Evolutionary conservation across 1,139 yeast species (phyloP).

Genomic region (Sugiyamaella sp.): DNA sequence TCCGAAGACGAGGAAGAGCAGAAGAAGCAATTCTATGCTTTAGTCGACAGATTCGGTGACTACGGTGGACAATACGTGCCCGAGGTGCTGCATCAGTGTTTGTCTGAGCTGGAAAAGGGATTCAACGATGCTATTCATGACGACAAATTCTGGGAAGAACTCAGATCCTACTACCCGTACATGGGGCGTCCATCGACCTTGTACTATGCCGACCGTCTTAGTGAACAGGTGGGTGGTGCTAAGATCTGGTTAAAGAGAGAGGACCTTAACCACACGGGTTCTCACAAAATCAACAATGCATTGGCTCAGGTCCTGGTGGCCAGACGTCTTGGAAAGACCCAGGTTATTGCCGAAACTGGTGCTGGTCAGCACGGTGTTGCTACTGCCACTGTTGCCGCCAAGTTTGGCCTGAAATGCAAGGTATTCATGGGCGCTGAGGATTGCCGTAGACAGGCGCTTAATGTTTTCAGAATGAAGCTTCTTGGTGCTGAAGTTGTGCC

Average conservation of each 20-base stretch:
- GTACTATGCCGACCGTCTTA: slow-evolving; percentile 86
- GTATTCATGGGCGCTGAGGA: slow-evolving; percentile 99
- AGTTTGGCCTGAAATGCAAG: slow-evolving; percentile 93
- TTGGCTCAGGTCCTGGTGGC: slow-evolving; percentile 93
- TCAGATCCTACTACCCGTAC: slow-evolving; percentile 76
- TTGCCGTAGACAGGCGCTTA: slow-evolving; percentile 96
- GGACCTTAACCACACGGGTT: slow-evolving; percentile 96
- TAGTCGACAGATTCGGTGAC: slow-evolving; percentile 67
- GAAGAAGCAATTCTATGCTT: slow-evolving; percentile 17
- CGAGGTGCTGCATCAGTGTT: slow-evolving; percentile 90
- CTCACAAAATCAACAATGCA: slow-evolving; percentile 96
- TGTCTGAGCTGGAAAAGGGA: slow-evolving; percentile 83
- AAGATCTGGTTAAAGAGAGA: slow-evolving; percentile 98
- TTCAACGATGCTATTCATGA: slow-evolving; percentile 88
- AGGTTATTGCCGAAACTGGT: slow-evolving; percentile 97
- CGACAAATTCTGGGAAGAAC: slow-evolving; percentile 91
- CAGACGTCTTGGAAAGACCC: slow-evolving; percentile 84
- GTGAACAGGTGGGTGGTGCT: slow-evolving; percentile 94
- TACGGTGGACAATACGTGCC: slow-evolving; percentile 99
- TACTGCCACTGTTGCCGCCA: slow-evolving; percentile 98
- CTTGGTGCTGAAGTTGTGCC: slow-evolving; percentile 95
- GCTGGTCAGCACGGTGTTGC: slow-evolving; percentile 99
- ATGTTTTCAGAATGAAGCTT: slow-evolving; percentile 95
- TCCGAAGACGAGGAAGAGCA: slow-evolving; percentile 12
- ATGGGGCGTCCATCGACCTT: slow-evolving; percentile 96